Conservation (phyloP, 345 rosid genomes). For the Rhizophora mangle region DNA sequence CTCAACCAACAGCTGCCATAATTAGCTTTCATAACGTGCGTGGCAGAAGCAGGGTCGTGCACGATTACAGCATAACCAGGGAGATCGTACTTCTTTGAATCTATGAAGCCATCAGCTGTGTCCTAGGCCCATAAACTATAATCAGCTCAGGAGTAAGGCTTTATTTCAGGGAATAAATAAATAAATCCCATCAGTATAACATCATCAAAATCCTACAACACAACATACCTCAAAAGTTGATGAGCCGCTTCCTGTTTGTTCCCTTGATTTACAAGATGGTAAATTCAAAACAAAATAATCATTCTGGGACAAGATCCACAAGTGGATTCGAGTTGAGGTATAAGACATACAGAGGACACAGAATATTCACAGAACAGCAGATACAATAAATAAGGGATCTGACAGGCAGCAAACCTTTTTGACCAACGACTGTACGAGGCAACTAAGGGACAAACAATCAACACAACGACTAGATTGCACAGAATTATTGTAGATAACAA, state of each 20-base stretch:
- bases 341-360: not conserved
- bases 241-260: slow-evolving; percentile 25
- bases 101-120: slow-evolving; percentile 28
- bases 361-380: not conserved
- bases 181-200: not conserved
- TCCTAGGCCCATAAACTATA: slow-evolving; percentile 38
- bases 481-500: slow-evolving; percentile 42
- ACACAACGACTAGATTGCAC: slow-evolving; percentile 44
- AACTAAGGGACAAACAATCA: slow-evolving; percentile 44
- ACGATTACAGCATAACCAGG: slow-evolving; percentile 77
- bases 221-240: slow-evolving; percentile 40
- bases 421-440: slow-evolving; percentile 64
- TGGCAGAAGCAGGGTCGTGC: not conserved
- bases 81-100: slow-evolving; percentile 59
- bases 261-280: slow-evolving; percentile 21
- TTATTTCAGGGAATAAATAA: too few species aligned
- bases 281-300: slow-evolving; percentile 16
- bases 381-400: not conserved
- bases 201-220: not conserved
- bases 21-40: not conserved
- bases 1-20: not conserved
- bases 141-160: not conserved
- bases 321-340: not conserved
- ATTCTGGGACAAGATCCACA: not conserved
- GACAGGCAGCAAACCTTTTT: slow-evolving; percentile 41